These are phyloP conservation scores for Ascomycota sp. DNA, from an alignment of 2,329 filamentous ascomycete species.

Conservation along the genomic window DNA sequence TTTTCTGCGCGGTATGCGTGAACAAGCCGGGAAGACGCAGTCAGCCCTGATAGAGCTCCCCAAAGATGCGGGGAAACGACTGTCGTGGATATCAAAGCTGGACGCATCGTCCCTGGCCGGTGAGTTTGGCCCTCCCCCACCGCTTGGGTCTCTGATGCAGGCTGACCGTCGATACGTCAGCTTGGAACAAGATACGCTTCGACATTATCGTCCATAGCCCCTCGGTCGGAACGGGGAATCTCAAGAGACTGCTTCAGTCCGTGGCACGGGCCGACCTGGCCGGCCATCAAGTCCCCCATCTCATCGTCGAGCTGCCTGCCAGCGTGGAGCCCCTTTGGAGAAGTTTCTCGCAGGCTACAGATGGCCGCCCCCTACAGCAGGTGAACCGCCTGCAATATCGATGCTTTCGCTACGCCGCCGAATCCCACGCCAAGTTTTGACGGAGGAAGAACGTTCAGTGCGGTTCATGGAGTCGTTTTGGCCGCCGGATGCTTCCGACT, in stretches of 20 bases:
- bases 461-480: constrained; percentile 78
- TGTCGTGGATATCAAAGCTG: constrained; percentile 61
- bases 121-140: constrained; percentile 11
- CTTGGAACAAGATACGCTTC: constrained; percentile 59
- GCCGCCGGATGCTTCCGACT: constrained; percentile 39
- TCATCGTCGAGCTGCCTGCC: constrained; percentile 69
- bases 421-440: constrained; percentile 38
- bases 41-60: constrained; percentile 62
- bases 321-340: constrained; percentile 45
- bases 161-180: constrained; percentile 18
- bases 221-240: constrained; percentile 46
- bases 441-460: constrained; percentile 49
- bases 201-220: constrained; percentile 72
- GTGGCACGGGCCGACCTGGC: constrained; percentile 57
- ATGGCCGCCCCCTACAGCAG: constrained; percentile 37
- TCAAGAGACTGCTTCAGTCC: constrained; percentile 60
- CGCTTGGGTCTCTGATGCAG: constrained; percentile 1
- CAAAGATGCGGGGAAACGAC: constrained; percentile 34
- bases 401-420: constrained; percentile 55
- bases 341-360: constrained; percentile 40
- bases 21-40: constrained; percentile 27
- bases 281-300: constrained; percentile 44
- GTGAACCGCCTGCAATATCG: constrained; percentile 20
- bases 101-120: constrained; percentile 50
- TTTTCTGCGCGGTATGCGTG: constrained; percentile 40